Evolutionary conservation across 2,329 filamentous ascomycete genomes (phyloP).

Genomic region (Aspergillus fumigatiaffinis): DNA sequence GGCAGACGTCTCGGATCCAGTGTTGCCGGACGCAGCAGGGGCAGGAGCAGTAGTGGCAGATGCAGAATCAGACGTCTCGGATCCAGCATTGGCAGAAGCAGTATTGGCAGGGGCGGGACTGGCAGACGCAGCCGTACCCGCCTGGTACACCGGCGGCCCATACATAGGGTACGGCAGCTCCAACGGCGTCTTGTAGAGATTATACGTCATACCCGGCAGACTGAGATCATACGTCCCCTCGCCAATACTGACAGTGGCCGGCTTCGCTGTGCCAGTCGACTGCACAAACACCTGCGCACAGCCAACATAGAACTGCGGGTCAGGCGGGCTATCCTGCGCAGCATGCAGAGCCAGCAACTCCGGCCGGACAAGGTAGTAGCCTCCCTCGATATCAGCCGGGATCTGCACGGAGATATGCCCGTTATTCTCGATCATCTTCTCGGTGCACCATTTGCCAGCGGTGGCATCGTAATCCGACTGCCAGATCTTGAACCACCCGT

Average conservation of each 20-base stretch:
- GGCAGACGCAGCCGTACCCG: conserved; percentile 19
- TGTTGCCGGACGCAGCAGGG: no score
- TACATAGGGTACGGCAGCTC: conserved; percentile 56
- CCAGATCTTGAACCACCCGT: conserved; percentile 77
- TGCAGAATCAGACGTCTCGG: no score
- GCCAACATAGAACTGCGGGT: conserved; percentile 70
- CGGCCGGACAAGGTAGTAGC: conserved; percentile 68
- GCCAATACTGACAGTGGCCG: conserved; percentile 60
- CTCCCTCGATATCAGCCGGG: conserved; percentile 57
- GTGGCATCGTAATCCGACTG: conserved; percentile 61
- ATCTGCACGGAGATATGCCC: conserved; percentile 62
- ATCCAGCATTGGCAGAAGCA: no score
- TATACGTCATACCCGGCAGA: conserved; percentile 57
- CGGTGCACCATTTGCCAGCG: conserved; percentile 63
- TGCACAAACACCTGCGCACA: conserved; percentile 68
- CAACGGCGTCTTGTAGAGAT: conserved; percentile 56
- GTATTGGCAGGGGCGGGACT: no score
- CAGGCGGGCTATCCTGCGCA: conserved; percentile 47
- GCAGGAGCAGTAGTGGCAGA: no score
- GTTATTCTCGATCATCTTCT: conserved; percentile 62
- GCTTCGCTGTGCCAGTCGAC: conserved; percentile 46
- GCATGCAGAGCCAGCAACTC: conserved; percentile 68
- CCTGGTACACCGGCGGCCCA: conserved; percentile 54
- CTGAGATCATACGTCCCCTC: conserved; percentile 54
- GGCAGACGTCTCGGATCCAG: no score